Conservation (phyloP, 441 rosid species). For the Euphorbia celastroides region DNA sequence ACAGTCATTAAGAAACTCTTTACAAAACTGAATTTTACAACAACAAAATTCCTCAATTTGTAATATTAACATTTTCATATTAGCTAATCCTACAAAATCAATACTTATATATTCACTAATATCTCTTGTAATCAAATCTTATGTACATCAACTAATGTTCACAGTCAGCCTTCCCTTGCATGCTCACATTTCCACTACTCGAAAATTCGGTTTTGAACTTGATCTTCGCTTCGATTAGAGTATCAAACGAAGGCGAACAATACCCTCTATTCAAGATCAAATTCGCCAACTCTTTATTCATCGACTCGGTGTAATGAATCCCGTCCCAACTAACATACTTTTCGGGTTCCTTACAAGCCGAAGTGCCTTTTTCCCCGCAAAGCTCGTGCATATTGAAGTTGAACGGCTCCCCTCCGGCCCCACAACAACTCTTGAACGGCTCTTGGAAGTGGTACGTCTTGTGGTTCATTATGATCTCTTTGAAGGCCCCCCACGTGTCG, state of each 20-base stretch:
- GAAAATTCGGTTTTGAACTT: not conserved
- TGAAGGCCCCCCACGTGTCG: slow-evolving; percentile 36
- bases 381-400: slow-evolving; percentile 31
- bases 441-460: slow-evolving; percentile 24
- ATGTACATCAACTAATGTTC: not conserved
- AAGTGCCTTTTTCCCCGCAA: slow-evolving; percentile 31
- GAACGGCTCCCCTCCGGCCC: slow-evolving; percentile 28
- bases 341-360: slow-evolving; percentile 22
- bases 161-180: not conserved
- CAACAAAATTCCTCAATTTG: not conserved
- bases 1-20: no score
- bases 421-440: slow-evolving; percentile 41
- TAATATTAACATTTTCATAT: not conserved
- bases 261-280: slow-evolving; percentile 31
- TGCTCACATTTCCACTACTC: not conserved
- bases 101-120: not conserved
- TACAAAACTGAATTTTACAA: not conserved
- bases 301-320: slow-evolving; percentile 40
- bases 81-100: not conserved
- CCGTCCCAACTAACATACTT: slow-evolving; percentile 40
- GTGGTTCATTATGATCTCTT: slow-evolving; percentile 21
- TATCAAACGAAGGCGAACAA: slow-evolving; percentile 29
- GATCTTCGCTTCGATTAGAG: slow-evolving; percentile 20
- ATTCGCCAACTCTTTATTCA: slow-evolving; percentile 22
- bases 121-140: no score